These are phyloP conservation scores for Hericium erinaceus DNA, from an alignment of 768 basidiomycete genomes.

Conservation along the genomic window DNA sequence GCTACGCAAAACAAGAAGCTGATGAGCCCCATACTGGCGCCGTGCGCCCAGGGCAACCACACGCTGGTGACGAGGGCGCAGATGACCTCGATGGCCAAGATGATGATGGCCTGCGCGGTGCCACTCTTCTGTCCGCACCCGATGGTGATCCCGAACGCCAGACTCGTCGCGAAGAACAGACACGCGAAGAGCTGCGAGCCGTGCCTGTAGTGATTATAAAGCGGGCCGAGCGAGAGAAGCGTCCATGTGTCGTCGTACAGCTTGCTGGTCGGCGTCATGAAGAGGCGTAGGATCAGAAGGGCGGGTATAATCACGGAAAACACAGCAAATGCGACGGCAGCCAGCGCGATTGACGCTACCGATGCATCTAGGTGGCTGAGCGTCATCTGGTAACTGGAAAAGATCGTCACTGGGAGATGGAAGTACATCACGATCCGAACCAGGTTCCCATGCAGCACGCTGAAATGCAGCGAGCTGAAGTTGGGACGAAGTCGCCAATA, in stretches of 20 bases:
- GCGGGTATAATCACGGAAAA: slow-evolving; percentile 74
- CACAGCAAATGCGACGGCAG: slow-evolving; percentile 69
- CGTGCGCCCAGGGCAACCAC: slow-evolving; percentile 95
- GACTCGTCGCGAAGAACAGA: slow-evolving; percentile 71
- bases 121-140: slow-evolving; percentile 88
- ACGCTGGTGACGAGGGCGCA: slow-evolving; percentile 84
- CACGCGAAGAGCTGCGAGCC: slow-evolving; percentile 85
- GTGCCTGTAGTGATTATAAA: slow-evolving; percentile 92
- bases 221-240: slow-evolving; percentile 78
- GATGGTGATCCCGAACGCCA: slow-evolving; percentile 75
- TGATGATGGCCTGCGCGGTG: slow-evolving; percentile 83
- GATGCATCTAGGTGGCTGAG: slow-evolving; percentile 42
- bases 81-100: slow-evolving; percentile 81
- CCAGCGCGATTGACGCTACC: slow-evolving; percentile 61
- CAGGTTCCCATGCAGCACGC: slow-evolving; percentile 81
- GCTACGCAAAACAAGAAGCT: slow-evolving; percentile 91
- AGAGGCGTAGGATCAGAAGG: slow-evolving; percentile 68
- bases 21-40: slow-evolving; percentile 93
- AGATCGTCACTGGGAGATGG: slow-evolving; percentile 90
- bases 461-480: slow-evolving; percentile 72
- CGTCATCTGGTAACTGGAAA: slow-evolving; percentile 83
- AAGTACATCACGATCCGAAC: slow-evolving; percentile 86
- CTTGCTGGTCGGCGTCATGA: slow-evolving; percentile 75
- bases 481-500: slow-evolving; percentile 48
- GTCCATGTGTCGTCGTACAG: slow-evolving; percentile 94